phyloP scores from a whole-genome alignment of 345 rosid genomes.

The Hibiscus tridactylites region DNA sequence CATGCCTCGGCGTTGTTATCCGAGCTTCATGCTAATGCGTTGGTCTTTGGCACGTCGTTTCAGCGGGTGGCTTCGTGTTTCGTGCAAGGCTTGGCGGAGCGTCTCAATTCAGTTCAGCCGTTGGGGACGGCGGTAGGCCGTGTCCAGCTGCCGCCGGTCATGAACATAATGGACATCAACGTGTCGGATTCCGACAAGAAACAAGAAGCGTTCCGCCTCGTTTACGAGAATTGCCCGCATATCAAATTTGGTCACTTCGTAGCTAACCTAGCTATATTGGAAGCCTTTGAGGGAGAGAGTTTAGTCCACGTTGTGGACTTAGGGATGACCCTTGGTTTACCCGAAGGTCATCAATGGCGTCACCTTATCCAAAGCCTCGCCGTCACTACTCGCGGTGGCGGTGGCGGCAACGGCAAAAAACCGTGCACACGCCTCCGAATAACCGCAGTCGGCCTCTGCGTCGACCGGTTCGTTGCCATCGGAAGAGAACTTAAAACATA shows the following conservation, averaged over 20 bases:
- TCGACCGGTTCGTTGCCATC: slow-evolving; percentile 24
- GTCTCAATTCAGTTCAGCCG: slow-evolving; percentile 42
- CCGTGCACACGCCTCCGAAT: slow-evolving; percentile 33
- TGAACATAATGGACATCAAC: slow-evolving; percentile 32
- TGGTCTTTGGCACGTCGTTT: slow-evolving; percentile 53
- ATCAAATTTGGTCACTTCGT: slow-evolving; percentile 52
- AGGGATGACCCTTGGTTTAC: slow-evolving; percentile 57
- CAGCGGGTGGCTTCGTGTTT: slow-evolving; percentile 68
- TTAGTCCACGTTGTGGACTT: slow-evolving; percentile 58
- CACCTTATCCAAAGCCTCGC: slow-evolving; percentile 48
- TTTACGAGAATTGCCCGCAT: slow-evolving; percentile 54
- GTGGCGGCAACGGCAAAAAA: slow-evolving; percentile 23
- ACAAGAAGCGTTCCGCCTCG: slow-evolving; percentile 50
- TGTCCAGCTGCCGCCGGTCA: slow-evolving; percentile 13
- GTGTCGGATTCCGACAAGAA: slow-evolving; percentile 21
- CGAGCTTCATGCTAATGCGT: slow-evolving; percentile 38
- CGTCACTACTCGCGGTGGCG: neutral
- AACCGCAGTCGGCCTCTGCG: slow-evolving; percentile 39
- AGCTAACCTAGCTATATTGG: slow-evolving; percentile 51
- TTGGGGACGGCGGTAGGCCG: slow-evolving; percentile 27
- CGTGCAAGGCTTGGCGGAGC: slow-evolving; percentile 49
- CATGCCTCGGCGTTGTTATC: slow-evolving; percentile 44
- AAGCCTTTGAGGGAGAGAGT: slow-evolving; percentile 80
- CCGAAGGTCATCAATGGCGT: slow-evolving; percentile 52
- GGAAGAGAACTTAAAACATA: slow-evolving; percentile 33